Evolutionary conservation across 2,329 filamentous ascomycete species (phyloP).

Genomic region (Aspergillus sp.): DNA sequence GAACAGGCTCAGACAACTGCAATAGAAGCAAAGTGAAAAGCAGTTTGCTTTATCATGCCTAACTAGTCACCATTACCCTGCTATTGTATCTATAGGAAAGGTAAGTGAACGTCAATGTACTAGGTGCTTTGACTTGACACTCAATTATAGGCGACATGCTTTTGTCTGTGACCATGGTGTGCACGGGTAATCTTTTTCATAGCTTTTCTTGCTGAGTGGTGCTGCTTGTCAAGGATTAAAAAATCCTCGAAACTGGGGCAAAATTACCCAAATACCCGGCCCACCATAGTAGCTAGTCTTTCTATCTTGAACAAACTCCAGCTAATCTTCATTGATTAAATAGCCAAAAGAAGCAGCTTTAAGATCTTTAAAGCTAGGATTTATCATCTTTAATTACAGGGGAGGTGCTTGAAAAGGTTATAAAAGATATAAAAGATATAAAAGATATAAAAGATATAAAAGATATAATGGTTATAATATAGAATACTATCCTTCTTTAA

Average conservation of each 20-base stretch:
- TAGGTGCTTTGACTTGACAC: too few relatives aligned
- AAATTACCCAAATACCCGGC: not conserved
- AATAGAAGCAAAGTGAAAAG: too few relatives aligned
- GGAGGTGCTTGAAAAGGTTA: not conserved
- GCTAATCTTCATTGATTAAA: not conserved
- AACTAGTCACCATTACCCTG: too few relatives aligned
- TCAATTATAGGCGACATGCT: constrained; percentile 2
- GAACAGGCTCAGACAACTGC: too few relatives aligned
- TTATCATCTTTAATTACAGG: not conserved
- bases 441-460: too few relatives aligned
- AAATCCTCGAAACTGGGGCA: not conserved
- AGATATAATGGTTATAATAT: too few relatives aligned
- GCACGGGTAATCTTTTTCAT: not conserved
- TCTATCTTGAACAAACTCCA: not conserved
- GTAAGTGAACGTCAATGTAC: too few relatives aligned
- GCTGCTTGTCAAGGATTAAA: not conserved
- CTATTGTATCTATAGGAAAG: too few relatives aligned
- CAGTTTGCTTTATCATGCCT: too few relatives aligned
- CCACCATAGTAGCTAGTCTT: not conserved
- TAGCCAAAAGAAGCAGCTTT: not conserved
- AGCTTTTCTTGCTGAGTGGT: not conserved
- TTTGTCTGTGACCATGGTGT: not conserved
- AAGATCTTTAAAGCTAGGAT: not conserved
- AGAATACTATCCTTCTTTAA: not conserved
- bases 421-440: too few relatives aligned